Evolutionary conservation across 345 rosid species (phyloP), one percentile per base, ranked within the genome.

Genomic region (Schrenkiella parvula): DNA sequence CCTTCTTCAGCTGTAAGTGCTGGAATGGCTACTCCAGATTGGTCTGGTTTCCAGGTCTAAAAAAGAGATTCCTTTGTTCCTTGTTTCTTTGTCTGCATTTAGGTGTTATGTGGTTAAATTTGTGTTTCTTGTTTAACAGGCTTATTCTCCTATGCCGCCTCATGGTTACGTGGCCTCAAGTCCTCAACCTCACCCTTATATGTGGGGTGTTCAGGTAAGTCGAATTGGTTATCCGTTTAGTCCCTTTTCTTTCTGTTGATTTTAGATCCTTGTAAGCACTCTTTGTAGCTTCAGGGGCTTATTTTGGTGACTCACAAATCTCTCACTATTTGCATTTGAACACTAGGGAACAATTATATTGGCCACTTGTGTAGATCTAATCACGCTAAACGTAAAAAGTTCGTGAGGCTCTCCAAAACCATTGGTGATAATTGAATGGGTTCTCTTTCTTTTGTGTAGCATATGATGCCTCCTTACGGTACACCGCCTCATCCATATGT

Each of bases 161-260:
- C 98, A 84, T 83, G 98, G 98, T 25, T 93, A 86, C 71, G 66
- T 91, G 74, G 90, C 97, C 17, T 87, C 97, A 71, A 93, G 89
- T 82, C 96, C 98, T 75, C 98, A 91, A 82, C 89, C 96, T 72
- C 96, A 81, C 69, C 97, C 98, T 57, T 91, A 93, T 71, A 89
- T 93, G 97, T 93, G 98, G 98, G 98, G 98, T 0, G 98, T 89
- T 77, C 98, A 91, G 96, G 98, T 93, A 81, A 23, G 4, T 68
- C 12, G 0, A 4, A 63, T 17, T 51, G 23, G 14, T 3, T 31
- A 21, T 1, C 68, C 6, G 2, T 6, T 2, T 15, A 4, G 10
- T 25, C 22, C 18, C 8, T 10, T 18, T 28, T 28, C 31, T 31
- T 42, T 62, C n/a, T 4, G 52, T 55, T 73, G 5, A 39, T 39